Base-by-base conservation (phyloP, 2,329 filamentous ascomycete genomes). In the Amauroascus verrucosus region DNA sequence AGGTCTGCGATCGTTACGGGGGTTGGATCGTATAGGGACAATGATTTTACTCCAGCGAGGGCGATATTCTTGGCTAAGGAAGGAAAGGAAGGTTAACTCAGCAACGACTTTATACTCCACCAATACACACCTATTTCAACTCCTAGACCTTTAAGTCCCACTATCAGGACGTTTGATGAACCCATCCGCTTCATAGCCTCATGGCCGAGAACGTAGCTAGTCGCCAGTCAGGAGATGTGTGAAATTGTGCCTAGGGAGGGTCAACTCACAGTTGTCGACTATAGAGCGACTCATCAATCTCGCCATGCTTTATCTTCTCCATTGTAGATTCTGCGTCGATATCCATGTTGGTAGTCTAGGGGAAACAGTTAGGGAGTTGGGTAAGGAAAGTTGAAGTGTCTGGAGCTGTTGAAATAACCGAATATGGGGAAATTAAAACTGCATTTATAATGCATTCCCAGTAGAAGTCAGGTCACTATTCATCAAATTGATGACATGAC, bases 101-200 rank as follows among this genome's bases (percentile, higher is more conserved):
- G n/a, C 18, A 20, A 24, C 33, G 30, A 43, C 43, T 24, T 37
- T 13, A 16, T 26, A 35, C 26, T 20, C 37, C 6, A 16, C 2
- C 6, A 50, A 41, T 57, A 63, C 69, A 59, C 65, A 76, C 74
- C 74, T 63, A 98, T 93, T 73, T 98, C 93, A 53, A 96, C 91
- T 75, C 93, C 93, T 38, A 98, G 80, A 49, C 93, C 93, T 70
- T 93, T 91, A 61, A 97, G 76, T 59, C 93, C 93, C 58, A 91
- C 86, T 54, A 98, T 79, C 51, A 98, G 85, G 56, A 98, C 81
- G 67, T 97, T 94, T 53, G 93, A 97, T 57, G 89, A 87, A 65
- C 90, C 82, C 93, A 98, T 98, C 65, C 93, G 89, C 79, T 95
- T 97, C 93, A 98, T 98, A 60, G 93, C 82, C 70, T 85, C 82